Base-by-base conservation (phyloP, 169 alveolate genomes). In the Ichthyophthirius multifiliis region DNA sequence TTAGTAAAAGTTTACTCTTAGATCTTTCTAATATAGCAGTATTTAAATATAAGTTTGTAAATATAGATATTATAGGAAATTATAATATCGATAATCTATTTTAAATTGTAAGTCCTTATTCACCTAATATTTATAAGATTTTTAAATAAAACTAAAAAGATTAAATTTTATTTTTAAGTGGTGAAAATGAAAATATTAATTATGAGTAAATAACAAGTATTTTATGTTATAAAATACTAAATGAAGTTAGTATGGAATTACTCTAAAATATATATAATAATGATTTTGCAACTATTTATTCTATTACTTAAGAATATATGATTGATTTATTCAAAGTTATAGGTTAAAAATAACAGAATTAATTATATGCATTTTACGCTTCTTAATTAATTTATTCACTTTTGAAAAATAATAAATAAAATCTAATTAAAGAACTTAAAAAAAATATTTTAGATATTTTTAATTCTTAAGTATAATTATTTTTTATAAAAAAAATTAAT, bases 221-320 rank as follows among this genome's bases (percentile, higher is more conserved):
- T 27, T 10, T 55, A 13, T 55, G 71, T 7, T 55, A 55, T 27
- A 55, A 55, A 27, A 39, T 55, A 0, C 39, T 55, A 6, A 55
- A 39, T 55, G 41, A 55, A 27, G 23, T 55, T 10, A 55, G 71
- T 39, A 27, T 15, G 10, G 71, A 55, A 27, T 39, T 55, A 1
- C 71, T 55, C 2, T 55, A 55, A 55, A 55, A 55, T 27, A 55
- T 55, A 13, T 55, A 55, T 27, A 0, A 18, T 15, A 55, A 39
- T 55, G 71, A 55, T 1, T 76, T 64, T 23, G 44, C 78, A 78
- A 78, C 65, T 12, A 45, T 39, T n/a, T 65, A 78, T n/a, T n/a
- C n/a, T 32, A 78, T 44, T 44, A 64, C 78, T 16, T 43, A 78
- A 44, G 75, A 78, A n/a, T 78, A 64, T 65, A 43, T 78, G 65